phyloP scores from a whole-genome alignment of 2,329 filamentous ascomycete species.

The Tolypocladium guangdongense region DNA sequence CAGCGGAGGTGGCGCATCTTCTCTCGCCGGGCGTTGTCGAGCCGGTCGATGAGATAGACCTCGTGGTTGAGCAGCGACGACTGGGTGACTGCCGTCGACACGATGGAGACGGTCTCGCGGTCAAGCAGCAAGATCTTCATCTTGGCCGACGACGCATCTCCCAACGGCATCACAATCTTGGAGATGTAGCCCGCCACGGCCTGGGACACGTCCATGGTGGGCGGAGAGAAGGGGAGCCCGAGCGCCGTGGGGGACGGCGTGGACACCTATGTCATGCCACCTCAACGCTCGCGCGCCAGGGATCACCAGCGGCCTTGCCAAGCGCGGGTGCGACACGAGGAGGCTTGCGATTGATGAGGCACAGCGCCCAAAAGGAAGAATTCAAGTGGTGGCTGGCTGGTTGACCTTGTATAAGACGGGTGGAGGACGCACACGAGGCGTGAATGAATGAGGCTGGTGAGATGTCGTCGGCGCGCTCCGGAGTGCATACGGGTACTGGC shows the following conservation, averaged over 20 bases:
- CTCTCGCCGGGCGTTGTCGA: constrained; percentile 82
- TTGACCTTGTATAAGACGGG: background rate
- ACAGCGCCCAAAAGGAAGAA: background rate
- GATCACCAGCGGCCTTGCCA: background rate
- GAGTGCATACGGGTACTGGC: background rate
- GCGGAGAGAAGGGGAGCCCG: background rate
- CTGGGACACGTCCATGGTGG: constrained; percentile 82
- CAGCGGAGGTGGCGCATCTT: constrained; percentile 97
- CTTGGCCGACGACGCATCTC: constrained; percentile 70
- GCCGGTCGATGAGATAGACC: constrained; percentile 91
- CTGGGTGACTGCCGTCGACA: constrained; percentile 92
- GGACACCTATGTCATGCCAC: constrained; percentile 3
- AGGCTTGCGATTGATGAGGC: background rate
- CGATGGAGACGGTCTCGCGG: constrained; percentile 83
- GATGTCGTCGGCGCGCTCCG: background rate
- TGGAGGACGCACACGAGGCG: background rate
- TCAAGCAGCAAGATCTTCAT: constrained; percentile 98
- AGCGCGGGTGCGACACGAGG: background rate
- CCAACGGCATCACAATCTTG: constrained; percentile 72
- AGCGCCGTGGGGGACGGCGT: background rate
- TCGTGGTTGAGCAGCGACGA: constrained; percentile 91
- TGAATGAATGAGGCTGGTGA: background rate
- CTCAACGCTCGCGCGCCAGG: background rate
- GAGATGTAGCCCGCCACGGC: constrained; percentile 90
- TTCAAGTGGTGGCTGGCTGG: background rate